Evolutionary conservation across 2,329 filamentous ascomycete species (phyloP), one percentile per base, ranked within the genome.

Genomic region (Shiraia sp.): DNA sequence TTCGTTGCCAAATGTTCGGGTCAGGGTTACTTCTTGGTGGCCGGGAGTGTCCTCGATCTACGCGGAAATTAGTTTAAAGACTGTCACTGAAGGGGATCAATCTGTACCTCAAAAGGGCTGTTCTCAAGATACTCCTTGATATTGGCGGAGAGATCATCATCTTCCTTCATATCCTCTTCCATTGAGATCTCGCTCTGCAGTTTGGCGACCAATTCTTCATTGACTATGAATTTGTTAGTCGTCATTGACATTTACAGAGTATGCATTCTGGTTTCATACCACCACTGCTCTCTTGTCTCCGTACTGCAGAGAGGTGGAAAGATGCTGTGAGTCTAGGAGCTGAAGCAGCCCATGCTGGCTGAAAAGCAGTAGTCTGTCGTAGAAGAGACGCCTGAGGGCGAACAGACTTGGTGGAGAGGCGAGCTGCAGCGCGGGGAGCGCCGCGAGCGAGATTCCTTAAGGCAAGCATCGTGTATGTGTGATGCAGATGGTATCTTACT

Each of bases 111-210:
- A 72, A 90, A 99, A 28, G 86, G 81, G 65, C 86, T 85, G 75
- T 89, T 92, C 66, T 92, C 84, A 33, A 96, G 74, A 73, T 95
- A 96, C 69, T 93, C 88, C 74, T 90, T 86, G 70, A 96, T 81
- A 69, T 85, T 88, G 51, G 83, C 79, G 28, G 90, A 86, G 54
- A 87, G 74, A 53, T 87, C 81, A 62, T 88, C 82, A 48, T 81
- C 78, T 54, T 85, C 79, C 72, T 86, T 85, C 72, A 90, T 85
- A 65, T 91, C 85, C 62, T 83, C 82, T 79, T 97, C 93, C 65
- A 95, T 61, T 35, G 57, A 49, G 39, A 69, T 66, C 40, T 70
- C 66, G 33, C 53, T 65, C 51, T 88, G 82, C 35, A 99, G 82
- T 81, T 97, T 97, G 45, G 84, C 82, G 28, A 85, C 81, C 39